Evolutionary conservation across 2,329 filamentous ascomycete species (phyloP).

Genomic region (Magnaporthales sp.): DNA sequence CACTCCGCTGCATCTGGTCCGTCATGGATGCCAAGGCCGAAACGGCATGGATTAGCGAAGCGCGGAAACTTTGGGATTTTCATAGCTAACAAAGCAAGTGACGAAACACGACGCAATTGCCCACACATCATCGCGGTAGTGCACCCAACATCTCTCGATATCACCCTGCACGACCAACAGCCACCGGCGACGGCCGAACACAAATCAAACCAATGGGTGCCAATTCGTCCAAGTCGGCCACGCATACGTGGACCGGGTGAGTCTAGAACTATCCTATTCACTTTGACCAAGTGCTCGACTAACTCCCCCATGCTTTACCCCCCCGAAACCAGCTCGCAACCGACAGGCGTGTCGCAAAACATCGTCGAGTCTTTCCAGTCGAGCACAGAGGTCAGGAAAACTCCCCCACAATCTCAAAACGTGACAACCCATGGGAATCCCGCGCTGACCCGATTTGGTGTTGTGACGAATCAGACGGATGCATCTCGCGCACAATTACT

Average conservation of each 20-base stretch:
- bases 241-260: slow-evolving; percentile 48
- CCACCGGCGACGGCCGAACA: neutral
- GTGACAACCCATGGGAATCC: too few species aligned
- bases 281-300: neutral
- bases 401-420: too few species aligned
- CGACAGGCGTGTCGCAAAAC: slow-evolving; percentile 62
- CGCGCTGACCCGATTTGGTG: neutral
- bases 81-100: neutral
- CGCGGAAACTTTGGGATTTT: neutral
- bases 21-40: neutral
- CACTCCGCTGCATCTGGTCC: neutral
- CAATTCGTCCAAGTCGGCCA: slow-evolving; percentile 44
- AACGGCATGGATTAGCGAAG: neutral
- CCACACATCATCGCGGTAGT: neutral
- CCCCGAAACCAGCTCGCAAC: slow-evolving; percentile 24
- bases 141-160: neutral
- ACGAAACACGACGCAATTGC: neutral
- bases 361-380: slow-evolving; percentile 76
- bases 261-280: slow-evolving; percentile 15
- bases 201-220: slow-evolving; percentile 38
- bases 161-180: neutral
- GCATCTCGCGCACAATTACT: slow-evolving; percentile 72
- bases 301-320: neutral
- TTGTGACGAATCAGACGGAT: slow-evolving; percentile 59
- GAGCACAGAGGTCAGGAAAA: slow-evolving; percentile 65